Base-by-base conservation (phyloP, 139 green algal species). In the Asterochloris erici region DNA sequence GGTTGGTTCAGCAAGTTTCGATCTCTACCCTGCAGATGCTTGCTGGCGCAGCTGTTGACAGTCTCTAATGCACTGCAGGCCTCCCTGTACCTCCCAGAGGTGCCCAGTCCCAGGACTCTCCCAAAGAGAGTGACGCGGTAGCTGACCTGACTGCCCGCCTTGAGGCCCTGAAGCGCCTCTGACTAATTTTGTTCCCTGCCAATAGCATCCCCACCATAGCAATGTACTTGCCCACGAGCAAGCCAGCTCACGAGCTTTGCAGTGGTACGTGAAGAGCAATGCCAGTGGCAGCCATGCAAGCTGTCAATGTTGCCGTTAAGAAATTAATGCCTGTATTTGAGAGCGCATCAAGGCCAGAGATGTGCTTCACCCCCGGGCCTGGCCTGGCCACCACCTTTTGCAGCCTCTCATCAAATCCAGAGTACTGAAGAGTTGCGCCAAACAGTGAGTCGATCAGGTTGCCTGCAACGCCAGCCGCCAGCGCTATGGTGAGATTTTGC, bases 381-480 rank as follows among this genome's bases (percentile, higher is more conserved):
- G 92, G 89, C 54, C 73, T 79, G 66, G 62, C 73, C 0, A 90
- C 93, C 15, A 95, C 81, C 16, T 85, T 85, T 0, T 80, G 23
- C 0, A 54, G 90, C 0, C 19, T 19, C 17, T 26, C 12, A 69
- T 95, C 87, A 70, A 86, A 92, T 0, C 95, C 92, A 21, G 85
- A 95, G 87, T 92, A 98, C 86, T 99, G 96, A 62, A 98, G 54
- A 0, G 94, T 97, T 14, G 96, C 96, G 0, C 96, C 96, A 26
- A 99, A 88, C 17, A 99, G 38, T 0, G 93, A 98, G 84, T 99
- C 96, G 12, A 98, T 28, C 68, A 98, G 78, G 11, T 91, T 96
- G 9, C 94, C 94, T 11, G 90, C 11, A 54, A 98, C 73, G 12
- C 95, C 96, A 12, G 89, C 93, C 12, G 87, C 76, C 12, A 96